phyloP scores from a whole-genome alignment of 805 yeast species.

The Myxozyma sirexii region DNA sequence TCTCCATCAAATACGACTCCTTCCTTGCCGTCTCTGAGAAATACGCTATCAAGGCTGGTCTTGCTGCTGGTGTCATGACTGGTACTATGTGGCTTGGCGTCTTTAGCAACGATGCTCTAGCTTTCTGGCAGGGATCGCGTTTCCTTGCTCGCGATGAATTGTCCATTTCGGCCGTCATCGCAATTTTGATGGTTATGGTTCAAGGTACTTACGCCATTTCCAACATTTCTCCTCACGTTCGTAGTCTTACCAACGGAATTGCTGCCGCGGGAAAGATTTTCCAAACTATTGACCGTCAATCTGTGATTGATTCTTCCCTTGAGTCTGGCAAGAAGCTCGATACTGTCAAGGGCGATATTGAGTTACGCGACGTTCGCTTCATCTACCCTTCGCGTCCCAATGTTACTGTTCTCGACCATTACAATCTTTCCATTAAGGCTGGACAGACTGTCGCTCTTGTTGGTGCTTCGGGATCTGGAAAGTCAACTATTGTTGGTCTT shows the following conservation, averaged over 20 bases:
- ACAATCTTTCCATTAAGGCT: conserved; percentile 54
- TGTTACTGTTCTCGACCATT: conserved; percentile 38
- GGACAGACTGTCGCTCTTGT: conserved; percentile 88
- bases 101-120: conserved; percentile 46
- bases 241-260: conserved; percentile 44
- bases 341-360: conserved; percentile 46
- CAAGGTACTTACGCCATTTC: conserved; percentile 38
- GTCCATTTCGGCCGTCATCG: conserved; percentile 44
- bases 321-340: conserved; percentile 37
- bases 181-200: conserved; percentile 39
- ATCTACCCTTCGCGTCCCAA: conserved; percentile 43
- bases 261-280: conserved; percentile 46
- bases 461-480: conserved; percentile 74
- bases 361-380: conserved; percentile 36
- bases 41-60: conserved; percentile 33
- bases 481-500: conserved; percentile 51
- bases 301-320: conserved; percentile 42
- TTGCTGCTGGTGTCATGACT: conserved; percentile 41
- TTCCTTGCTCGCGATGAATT: conserved; percentile 44
- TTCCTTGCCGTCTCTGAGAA: conserved; percentile 39
- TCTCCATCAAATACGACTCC: conserved; percentile 42
- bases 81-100: conserved; percentile 46
- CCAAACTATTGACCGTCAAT: conserved; percentile 47
- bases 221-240: conserved; percentile 46
- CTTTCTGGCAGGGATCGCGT: conserved; percentile 51